These are phyloP conservation scores for Elaeagnus macrophylla DNA, from an alignment of 306 rosid genomes.

Conservation along the genomic window DNA sequence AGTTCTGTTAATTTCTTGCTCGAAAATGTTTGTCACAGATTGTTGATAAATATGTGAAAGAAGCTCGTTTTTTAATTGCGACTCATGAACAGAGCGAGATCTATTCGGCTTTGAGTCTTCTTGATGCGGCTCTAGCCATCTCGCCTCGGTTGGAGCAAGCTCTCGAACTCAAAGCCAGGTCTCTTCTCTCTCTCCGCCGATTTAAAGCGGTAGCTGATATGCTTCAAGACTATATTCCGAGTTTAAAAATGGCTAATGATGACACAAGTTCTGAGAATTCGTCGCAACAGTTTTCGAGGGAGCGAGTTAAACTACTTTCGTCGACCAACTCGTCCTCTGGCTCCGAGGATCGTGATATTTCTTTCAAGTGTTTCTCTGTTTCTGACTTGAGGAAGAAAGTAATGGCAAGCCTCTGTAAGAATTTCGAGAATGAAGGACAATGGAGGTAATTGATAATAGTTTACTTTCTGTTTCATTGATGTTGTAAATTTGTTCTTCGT, in stretches of 20 bases:
- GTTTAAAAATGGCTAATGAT: slow-evolving; percentile 59
- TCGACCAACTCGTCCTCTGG: slow-evolving; percentile 28
- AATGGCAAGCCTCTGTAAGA: slow-evolving; percentile 79
- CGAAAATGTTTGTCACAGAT: slow-evolving; percentile 28
- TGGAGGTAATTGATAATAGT: slow-evolving; percentile 56
- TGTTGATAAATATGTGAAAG: slow-evolving; percentile 68
- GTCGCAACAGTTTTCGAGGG: slow-evolving; percentile 55
- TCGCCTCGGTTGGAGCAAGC: slow-evolving; percentile 71
- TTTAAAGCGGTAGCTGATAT: slow-evolving; percentile 83
- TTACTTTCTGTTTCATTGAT: slow-evolving; percentile 36
- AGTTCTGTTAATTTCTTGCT: not conserved
- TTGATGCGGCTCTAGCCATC: slow-evolving; percentile 74
- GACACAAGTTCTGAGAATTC: slow-evolving; percentile 51
- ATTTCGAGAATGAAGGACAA: slow-evolving; percentile 73
- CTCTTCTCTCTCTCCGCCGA: slow-evolving; percentile 59
- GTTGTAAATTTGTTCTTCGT: slow-evolving; percentile 10
- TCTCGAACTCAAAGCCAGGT: slow-evolving; percentile 73
- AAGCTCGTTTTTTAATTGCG: slow-evolving; percentile 61
- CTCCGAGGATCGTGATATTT: slow-evolving; percentile 36
- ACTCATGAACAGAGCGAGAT: slow-evolving; percentile 62
- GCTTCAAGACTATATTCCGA: slow-evolving; percentile 94
- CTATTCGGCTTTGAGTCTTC: slow-evolving; percentile 51
- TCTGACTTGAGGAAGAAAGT: slow-evolving; percentile 88
- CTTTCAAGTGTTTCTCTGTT: slow-evolving; percentile 91
- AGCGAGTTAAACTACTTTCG: slow-evolving; percentile 65